Evolutionary conservation across 2,329 filamentous ascomycete species (phyloP).

Genomic region (Aureobasidium musti): DNA sequence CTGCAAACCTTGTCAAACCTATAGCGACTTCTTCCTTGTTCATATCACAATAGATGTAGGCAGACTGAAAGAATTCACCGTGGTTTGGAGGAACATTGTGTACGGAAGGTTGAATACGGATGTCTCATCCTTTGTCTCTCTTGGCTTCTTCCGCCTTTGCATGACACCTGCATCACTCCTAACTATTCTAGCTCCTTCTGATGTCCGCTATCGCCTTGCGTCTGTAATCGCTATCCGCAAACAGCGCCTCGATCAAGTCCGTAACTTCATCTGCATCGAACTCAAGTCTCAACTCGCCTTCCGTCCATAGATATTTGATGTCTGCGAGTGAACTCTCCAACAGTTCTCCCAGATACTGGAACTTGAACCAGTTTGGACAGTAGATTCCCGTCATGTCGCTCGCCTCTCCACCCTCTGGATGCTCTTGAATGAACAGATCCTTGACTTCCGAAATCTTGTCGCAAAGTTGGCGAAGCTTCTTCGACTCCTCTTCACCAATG

Average conservation of each 20-base stretch:
- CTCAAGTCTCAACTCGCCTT: constrained; percentile 64
- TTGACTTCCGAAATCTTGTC: constrained; percentile 58
- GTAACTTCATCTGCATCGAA: constrained; percentile 63
- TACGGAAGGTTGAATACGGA: neutral
- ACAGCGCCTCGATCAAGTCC: constrained; percentile 64
- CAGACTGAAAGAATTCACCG: neutral
- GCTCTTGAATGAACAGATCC: constrained; percentile 57
- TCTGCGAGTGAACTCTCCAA: constrained; percentile 64
- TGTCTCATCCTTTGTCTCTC: constrained; percentile 11
- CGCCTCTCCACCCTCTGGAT: constrained; percentile 43
- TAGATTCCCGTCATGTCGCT: constrained; percentile 61
- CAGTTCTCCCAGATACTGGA: constrained; percentile 65
- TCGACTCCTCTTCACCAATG: constrained; percentile 64
- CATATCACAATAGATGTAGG: neutral
- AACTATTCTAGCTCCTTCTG: constrained; percentile 37
- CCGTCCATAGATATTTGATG: constrained; percentile 66
- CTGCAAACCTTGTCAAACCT: neutral
- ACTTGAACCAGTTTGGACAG: constrained; percentile 64
- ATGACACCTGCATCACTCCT: constrained; percentile 4
- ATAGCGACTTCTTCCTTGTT: neutral
- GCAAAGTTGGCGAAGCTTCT: constrained; percentile 60
- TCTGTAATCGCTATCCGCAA: constrained; percentile 63
- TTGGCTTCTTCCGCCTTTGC: constrained; percentile 19
- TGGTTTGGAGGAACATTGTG: neutral
- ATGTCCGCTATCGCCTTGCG: constrained; percentile 62